A percentile compares a stretch with the other conserved stretches of the same genome.
These are phyloP conservation scores for Mycena sp. DNA, from an alignment of 1,284 basidiomycete species.

Conservation along the genomic window DNA sequence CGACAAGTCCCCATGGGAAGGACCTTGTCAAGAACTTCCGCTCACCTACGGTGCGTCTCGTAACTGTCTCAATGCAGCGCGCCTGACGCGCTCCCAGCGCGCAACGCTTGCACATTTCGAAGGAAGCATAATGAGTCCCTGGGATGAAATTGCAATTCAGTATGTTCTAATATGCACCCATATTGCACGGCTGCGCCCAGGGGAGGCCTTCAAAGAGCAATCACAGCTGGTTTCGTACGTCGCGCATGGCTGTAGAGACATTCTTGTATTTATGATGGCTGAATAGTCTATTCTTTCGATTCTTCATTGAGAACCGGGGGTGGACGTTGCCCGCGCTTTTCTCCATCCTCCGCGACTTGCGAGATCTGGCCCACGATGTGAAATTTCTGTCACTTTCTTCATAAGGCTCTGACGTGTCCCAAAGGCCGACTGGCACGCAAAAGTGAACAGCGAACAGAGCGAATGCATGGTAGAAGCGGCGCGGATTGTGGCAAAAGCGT, in stretches of 20 bases:
- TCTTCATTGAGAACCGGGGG: slow-evolving; percentile 78
- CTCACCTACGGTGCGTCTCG: slow-evolving; percentile 21
- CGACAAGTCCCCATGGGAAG: slow-evolving; percentile 78
- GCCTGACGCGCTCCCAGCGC: slow-evolving; percentile 46
- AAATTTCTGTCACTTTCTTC: slow-evolving; percentile 25
- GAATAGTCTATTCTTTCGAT: slow-evolving; percentile 76
- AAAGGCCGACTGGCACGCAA: slow-evolving; percentile 76
- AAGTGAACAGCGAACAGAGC: slow-evolving; percentile 65
- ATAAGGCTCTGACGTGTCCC: neutral
- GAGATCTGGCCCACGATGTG: slow-evolving; percentile 84
- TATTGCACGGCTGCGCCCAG: slow-evolving; percentile 68
- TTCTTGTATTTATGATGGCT: neutral
- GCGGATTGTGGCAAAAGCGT: slow-evolving; percentile 90
- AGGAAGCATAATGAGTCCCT: slow-evolving; percentile 72
- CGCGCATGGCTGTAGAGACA: neutral
- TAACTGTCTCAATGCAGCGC: neutral
- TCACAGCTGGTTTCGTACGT: slow-evolving; percentile 71
- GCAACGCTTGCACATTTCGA: slow-evolving; percentile 63
- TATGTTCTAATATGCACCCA: slow-evolving; percentile 79
- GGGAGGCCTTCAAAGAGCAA: slow-evolving; percentile 82
- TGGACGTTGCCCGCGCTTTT: slow-evolving; percentile 88
- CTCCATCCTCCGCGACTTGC: slow-evolving; percentile 79
- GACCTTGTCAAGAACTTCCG: slow-evolving; percentile 75
- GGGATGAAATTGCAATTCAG: slow-evolving; percentile 85
- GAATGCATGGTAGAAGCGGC: slow-evolving; percentile 93